Evolutionary conservation across 2,329 filamentous ascomycete genomes (phyloP), one percentile per base, ranked within the genome.

Genomic region (Hawksworthiomyces lignivorus): DNA sequence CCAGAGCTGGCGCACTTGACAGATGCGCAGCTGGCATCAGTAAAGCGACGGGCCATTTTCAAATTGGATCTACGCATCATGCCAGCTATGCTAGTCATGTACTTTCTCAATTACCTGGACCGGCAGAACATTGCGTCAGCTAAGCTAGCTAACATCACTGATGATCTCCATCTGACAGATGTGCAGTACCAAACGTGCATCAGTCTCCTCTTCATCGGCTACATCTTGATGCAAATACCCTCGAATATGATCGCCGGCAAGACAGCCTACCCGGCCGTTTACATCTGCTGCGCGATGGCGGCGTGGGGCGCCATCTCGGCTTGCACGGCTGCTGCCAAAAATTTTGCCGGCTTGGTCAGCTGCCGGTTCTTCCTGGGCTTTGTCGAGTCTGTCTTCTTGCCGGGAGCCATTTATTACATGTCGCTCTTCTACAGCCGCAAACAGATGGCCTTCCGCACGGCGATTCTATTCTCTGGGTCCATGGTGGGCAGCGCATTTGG

Each of bases 331-430:
- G 64, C 61, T 2, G 68, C 68, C 2, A 59, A 72, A 20, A 66
- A 52, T 35, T 72, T 64, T 46, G 63, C 61, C 6, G 65, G 70
- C 4, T 52, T 75, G 32, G 49, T 73, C 17, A 63, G 60, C 1
- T 63, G 63, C 26, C 61, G 70, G 20, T 67, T 74, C 43, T 24
- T 36, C 33, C 33, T 36, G 10, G 33, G 33, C 10, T 17, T 36
- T 7, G 33, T 36, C 9, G 33, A 77, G 50, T 75, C 75, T 1
- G 68, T 72, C 4, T 75, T 73, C 55, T 75, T 76, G 51, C 67
- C 66, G 0, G 67, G 65, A 0, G 61, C 59, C 1, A 52, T 68
- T 2, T 66, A 60, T 42, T 63, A 56, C 21, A 49, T 68, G 0
- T 62, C 59, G 0, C 48, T 58, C 1, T 69, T 63, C 52, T 69